These are phyloP conservation scores for Trichosporon coremiiforme DNA, from an alignment of 1,284 basidiomycete species.

Conservation along the genomic window DNA sequence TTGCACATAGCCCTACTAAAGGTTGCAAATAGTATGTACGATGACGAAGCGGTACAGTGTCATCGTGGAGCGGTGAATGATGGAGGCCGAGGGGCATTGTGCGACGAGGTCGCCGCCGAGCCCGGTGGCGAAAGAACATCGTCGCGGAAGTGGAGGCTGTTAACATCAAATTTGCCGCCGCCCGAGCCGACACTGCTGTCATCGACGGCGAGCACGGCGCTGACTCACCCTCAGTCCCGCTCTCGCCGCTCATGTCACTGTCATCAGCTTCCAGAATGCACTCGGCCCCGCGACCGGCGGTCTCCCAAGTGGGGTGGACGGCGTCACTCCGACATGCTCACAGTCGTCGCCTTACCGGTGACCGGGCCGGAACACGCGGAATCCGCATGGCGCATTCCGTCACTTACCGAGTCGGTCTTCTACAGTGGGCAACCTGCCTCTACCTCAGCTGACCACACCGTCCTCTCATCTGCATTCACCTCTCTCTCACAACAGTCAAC, in stretches of 20 bases:
- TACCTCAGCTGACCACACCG: neutral
- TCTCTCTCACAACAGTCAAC: no score
- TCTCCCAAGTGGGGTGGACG: no score
- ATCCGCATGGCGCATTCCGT: neutral
- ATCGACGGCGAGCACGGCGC: neutral
- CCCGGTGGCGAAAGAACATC: neutral
- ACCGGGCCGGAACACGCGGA: neutral
- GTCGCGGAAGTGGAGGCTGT: slow-evolving; percentile 16
- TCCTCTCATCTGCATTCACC: neutral
- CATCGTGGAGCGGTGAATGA: no score
- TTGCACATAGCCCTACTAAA: neutral
- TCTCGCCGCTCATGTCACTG: neutral
- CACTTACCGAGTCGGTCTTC: neutral
- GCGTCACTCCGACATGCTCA: neutral
- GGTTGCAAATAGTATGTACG: neutral
- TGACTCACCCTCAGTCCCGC: neutral
- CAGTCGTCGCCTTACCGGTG: no score
- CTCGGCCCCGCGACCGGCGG: neutral
- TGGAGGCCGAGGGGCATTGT: neutral
- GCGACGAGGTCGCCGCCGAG: neutral
- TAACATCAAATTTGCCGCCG: neutral
- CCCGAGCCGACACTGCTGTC: neutral
- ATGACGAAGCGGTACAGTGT: neutral
- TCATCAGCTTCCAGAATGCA: neutral
- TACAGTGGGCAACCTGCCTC: neutral